Conservation (phyloP, 345 rosid genomes). For the Citrus medica region DNA sequence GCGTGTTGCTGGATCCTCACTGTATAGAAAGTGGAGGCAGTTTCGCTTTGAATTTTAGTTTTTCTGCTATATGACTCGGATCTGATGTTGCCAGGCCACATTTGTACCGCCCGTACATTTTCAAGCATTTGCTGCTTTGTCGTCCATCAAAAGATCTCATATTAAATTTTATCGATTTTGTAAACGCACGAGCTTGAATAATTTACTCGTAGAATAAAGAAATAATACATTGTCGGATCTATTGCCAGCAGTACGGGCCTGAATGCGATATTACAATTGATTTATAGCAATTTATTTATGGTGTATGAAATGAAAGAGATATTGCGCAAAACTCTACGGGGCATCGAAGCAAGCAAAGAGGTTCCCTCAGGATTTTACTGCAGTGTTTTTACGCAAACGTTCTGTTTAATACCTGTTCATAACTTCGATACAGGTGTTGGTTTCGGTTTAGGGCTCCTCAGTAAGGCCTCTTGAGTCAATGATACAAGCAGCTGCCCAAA, state of each 20-base stretch:
- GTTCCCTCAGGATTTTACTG: not conserved
- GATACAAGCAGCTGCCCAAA: slow-evolving; percentile 73
- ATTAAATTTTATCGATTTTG: not conserved
- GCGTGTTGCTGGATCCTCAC: too few relatives aligned
- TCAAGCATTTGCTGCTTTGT: too few relatives aligned
- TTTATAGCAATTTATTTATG: not conserved
- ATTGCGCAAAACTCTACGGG: too few relatives aligned
- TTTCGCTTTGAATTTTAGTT: not conserved
- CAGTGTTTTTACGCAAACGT: not conserved
- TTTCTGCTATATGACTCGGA: not conserved
- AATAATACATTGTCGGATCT: not conserved
- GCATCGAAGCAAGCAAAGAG: not conserved
- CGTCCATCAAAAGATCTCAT: not conserved
- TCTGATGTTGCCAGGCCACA: not conserved
- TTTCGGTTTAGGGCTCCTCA: slow-evolving; percentile 45
- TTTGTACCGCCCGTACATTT: not conserved
- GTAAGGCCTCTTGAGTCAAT: slow-evolving; percentile 74
- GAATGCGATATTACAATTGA: not conserved
- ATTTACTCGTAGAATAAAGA: not conserved
- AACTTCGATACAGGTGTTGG: slow-evolving; percentile 56
- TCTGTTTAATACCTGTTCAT: slow-evolving; percentile 24
- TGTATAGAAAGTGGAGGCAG: too few relatives aligned
- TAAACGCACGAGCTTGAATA: not conserved
- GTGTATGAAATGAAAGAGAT: not conserved
- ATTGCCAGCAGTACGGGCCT: not conserved